Evolutionary conservation across 2,329 filamentous ascomycete species (phyloP).

Genomic region (Fusarium bulbicola): DNA sequence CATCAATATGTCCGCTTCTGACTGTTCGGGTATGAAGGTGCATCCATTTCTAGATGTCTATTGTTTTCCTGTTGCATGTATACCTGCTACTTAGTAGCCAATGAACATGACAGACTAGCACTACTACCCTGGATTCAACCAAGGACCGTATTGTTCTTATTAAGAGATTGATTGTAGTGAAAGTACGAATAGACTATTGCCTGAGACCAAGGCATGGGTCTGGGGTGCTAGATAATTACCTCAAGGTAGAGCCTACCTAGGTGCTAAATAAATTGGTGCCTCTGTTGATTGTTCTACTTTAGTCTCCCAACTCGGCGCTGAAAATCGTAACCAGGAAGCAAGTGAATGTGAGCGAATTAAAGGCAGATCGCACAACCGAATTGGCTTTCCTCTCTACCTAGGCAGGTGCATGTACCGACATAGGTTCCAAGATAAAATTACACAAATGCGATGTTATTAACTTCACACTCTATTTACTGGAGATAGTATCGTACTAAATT

Average conservation of each 20-base stretch:
- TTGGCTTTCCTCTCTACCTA: not conserved
- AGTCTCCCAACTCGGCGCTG: not conserved
- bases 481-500: not conserved
- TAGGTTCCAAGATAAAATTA: not conserved
- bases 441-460: not conserved
- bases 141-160: not conserved
- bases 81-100: not conserved
- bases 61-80: not conserved
- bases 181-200: not conserved
- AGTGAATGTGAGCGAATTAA: not conserved
- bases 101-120: slow-evolving; percentile 3
- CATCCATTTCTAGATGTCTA: not conserved
- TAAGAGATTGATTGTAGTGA: not conserved
- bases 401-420: not conserved
- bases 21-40: not conserved
- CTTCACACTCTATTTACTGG: not conserved
- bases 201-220: not conserved
- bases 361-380: not conserved
- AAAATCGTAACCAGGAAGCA: not conserved
- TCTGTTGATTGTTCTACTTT: not conserved
- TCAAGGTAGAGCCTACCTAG: no score
- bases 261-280: not conserved
- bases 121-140: slow-evolving; percentile 13
- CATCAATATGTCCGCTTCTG: not conserved
- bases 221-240: no score